phyloP scores from a whole-genome alignment of 2,329 filamentous ascomycete genomes.

The Hypoxylon rubiginosum region DNA sequence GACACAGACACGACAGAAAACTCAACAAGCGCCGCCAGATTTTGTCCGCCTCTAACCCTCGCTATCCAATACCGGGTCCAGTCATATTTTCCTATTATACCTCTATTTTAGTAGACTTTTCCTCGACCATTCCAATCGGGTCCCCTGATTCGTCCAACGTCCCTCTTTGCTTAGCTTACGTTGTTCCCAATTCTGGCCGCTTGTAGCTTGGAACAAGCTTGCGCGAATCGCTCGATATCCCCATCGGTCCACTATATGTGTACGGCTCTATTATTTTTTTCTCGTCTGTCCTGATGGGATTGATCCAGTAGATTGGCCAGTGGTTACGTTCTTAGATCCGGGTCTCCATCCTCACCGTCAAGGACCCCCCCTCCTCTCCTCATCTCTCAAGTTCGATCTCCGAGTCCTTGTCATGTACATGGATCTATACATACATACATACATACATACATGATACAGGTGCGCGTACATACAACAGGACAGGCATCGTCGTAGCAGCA shows the following conservation, averaged over 20 bases:
- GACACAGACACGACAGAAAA: conserved; percentile 16
- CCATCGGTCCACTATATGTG: conserved; percentile 44
- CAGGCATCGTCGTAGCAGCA: conserved; percentile 51
- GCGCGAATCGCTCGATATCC: conserved; percentile 49
- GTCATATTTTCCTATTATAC: conserved; percentile 31
- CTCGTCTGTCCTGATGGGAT: neutral
- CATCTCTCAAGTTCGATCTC: conserved; percentile 46
- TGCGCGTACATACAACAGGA: conserved; percentile 44
- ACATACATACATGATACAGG: conserved; percentile 28
- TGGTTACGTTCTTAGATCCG: conserved; percentile 40
- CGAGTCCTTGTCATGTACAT: conserved; percentile 51
- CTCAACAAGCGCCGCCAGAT: conserved; percentile 23
- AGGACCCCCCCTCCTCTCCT: conserved; percentile 35
- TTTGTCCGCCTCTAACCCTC: conserved; percentile 29
- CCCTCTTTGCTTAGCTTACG: conserved; percentile 43
- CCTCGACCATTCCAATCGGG: conserved; percentile 39
- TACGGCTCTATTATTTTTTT: conserved; percentile 36
- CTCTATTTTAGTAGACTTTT: conserved; percentile 44
- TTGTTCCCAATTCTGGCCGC: conserved; percentile 38
- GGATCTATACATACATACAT: conserved; percentile 44
- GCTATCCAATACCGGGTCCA: conserved; percentile 39
- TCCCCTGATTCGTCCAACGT: conserved; percentile 48
- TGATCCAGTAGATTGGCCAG: conserved; percentile 46
- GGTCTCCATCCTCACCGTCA: conserved; percentile 44
- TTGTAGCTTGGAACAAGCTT: neutral